Evolutionary conservation across 192 early-diverging fungal genomes (phyloP).

Genomic region (Backusella morwellensis): DNA sequence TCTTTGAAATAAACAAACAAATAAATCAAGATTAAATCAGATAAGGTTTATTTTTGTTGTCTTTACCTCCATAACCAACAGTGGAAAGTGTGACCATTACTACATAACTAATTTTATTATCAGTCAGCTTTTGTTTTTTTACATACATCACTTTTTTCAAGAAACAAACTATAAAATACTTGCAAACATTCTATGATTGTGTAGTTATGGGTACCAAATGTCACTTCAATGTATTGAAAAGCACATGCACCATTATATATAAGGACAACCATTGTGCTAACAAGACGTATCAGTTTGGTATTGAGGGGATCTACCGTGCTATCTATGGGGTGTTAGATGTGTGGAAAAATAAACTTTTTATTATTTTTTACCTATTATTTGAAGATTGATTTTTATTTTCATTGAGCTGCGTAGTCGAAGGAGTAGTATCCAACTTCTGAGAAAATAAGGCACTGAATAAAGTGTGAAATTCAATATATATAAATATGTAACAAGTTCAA

Average conservation of each 20-base stretch:
- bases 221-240: slow-evolving; percentile 59
- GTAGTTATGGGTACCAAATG: slow-evolving; percentile 36
- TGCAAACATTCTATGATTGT: slow-evolving; percentile 34
- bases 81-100: slow-evolving; percentile 63
- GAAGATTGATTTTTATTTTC: slow-evolving; percentile 46
- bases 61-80: slow-evolving; percentile 60
- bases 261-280: slow-evolving; percentile 48
- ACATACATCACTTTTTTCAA: too few species aligned
- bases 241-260: slow-evolving; percentile 56
- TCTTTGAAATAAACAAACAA: slow-evolving; percentile 33
- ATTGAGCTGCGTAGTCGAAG: slow-evolving; percentile 51
- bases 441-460: slow-evolving; percentile 53
- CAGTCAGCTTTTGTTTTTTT: neutral
- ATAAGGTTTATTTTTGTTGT: neutral
- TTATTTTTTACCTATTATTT: slow-evolving; percentile 38
- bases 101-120: slow-evolving; percentile 42
- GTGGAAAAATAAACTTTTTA: neutral
- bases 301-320: slow-evolving; percentile 45
- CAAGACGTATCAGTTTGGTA: slow-evolving; percentile 51
- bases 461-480: neutral
- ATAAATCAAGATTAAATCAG: neutral
- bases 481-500: neutral
- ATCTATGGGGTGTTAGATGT: slow-evolving; percentile 17
- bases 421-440: slow-evolving; percentile 54
- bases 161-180: slow-evolving; percentile 27